These are phyloP conservation scores for Leccinum barrowsii DNA, from an alignment of 768 basidiomycete species.

Conservation along the genomic window DNA sequence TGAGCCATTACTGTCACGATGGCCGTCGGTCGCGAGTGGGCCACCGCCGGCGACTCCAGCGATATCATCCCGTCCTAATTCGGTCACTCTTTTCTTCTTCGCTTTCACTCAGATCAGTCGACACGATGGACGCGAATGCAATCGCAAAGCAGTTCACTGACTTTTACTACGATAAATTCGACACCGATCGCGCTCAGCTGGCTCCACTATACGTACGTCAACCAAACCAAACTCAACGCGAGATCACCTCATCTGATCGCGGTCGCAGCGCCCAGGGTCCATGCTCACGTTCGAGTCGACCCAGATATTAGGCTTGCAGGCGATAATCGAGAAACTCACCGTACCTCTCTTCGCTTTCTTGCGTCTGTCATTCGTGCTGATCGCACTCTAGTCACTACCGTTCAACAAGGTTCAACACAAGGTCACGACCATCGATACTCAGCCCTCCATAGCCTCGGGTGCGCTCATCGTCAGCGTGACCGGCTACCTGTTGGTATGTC, in stretches of 20 bases:
- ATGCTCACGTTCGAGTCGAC: constrained; percentile 83
- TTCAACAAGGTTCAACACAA: constrained; percentile 82
- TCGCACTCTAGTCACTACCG: constrained; percentile 54
- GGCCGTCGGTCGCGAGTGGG: constrained; percentile 4
- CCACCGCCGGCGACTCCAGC: neutral
- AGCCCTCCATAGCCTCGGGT: constrained; percentile 64
- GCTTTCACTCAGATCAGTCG: constrained; percentile 18
- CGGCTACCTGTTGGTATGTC: constrained; percentile 70
- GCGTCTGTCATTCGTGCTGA: neutral
- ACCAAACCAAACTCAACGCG: constrained; percentile 1
- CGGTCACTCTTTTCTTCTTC: constrained; percentile 10
- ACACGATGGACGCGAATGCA: constrained; percentile 67
- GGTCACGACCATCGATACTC: constrained; percentile 80
- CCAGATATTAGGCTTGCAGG: constrained; percentile 48
- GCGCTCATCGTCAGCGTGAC: constrained; percentile 82
- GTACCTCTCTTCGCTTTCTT: constrained; percentile 37
- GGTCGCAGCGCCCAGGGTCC: constrained; percentile 63
- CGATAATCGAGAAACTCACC: constrained; percentile 70
- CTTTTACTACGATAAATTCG: constrained; percentile 84
- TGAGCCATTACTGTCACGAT: constrained; percentile 8
- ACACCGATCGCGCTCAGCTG: constrained; percentile 55
- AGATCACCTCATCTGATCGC: constrained; percentile 29
- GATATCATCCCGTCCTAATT: constrained; percentile 15
- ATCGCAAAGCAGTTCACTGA: constrained; percentile 78
- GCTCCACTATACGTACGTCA: constrained; percentile 72